These are phyloP conservation scores for Coemansia erecta DNA, from an alignment of 192 early-diverging fungal genomes.

Conservation along the genomic window DNA sequence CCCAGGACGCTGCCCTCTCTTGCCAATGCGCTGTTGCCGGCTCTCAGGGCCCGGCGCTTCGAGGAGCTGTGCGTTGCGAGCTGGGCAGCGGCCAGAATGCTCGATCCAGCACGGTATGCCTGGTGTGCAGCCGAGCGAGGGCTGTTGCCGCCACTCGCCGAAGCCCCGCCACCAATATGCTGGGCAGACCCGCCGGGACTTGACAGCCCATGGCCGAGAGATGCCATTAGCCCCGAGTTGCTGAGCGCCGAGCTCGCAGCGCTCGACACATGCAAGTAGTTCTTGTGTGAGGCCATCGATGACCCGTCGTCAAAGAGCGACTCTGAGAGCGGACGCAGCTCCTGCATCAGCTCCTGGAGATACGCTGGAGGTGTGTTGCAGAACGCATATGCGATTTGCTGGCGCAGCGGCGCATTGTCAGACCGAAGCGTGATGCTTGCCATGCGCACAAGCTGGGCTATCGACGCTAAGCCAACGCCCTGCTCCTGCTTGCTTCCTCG, in stretches of 20 bases:
- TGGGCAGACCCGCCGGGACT: slow-evolving; percentile 14
- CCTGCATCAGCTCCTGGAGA: slow-evolving; percentile 44
- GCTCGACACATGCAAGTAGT: slow-evolving; percentile 41
- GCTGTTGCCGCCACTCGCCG: slow-evolving; percentile 7
- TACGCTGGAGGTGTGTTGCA: slow-evolving; percentile 33
- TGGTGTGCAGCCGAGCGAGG: slow-evolving; percentile 15
- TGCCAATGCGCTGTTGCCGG: slow-evolving; percentile 10
- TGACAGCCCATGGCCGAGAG: slow-evolving; percentile 18
- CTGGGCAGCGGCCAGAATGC: slow-evolving; percentile 18
- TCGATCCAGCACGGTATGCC: slow-evolving; percentile 12
- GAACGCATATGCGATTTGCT: slow-evolving; percentile 29
- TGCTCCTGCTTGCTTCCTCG: slow-evolving; percentile 46
- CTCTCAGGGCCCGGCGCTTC: slow-evolving; percentile 15
- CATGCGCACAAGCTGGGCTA: slow-evolving; percentile 51
- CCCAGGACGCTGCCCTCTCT: slow-evolving; percentile 14
- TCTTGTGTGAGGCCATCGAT: slow-evolving; percentile 27
- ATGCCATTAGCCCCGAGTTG: slow-evolving; percentile 17
- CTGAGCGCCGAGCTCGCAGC: slow-evolving; percentile 8
- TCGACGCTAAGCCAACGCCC: slow-evolving; percentile 36
- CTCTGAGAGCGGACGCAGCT: slow-evolving; percentile 45
- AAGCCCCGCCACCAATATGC: background rate
- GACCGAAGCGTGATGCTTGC: slow-evolving; percentile 33
- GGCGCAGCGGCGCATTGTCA: slow-evolving; percentile 45
- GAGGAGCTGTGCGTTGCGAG: slow-evolving; percentile 19
- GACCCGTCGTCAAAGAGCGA: slow-evolving; percentile 45